These are phyloP conservation scores for Moesziomyces sp. DNA, from an alignment of 1,284 basidiomycete genomes.

Conservation along the genomic window DNA sequence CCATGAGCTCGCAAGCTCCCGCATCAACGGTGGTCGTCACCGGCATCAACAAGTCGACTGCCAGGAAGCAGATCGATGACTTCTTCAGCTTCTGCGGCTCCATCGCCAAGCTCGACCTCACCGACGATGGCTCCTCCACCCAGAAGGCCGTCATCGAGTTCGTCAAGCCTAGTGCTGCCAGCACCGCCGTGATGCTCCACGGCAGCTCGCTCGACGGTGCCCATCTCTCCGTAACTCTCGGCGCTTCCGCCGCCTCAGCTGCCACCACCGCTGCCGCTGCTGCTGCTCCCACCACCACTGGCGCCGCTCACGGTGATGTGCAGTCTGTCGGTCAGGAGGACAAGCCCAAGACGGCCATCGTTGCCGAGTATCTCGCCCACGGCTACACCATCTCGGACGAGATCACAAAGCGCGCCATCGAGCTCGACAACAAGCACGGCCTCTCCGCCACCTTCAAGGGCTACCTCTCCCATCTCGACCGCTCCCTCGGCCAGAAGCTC, in stretches of 20 bases:
- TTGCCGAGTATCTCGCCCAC: constrained; percentile 60
- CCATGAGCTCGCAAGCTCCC: constrained; percentile 24
- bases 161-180: constrained; percentile 47
- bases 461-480: constrained; percentile 57
- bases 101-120: constrained; percentile 42
- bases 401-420: constrained; percentile 60
- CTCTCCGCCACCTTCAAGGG: constrained; percentile 51
- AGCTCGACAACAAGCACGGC: constrained; percentile 60
- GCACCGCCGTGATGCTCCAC: constrained; percentile 57
- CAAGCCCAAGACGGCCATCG: constrained; percentile 59
- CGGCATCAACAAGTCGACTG: constrained; percentile 44
- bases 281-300: constrained; percentile 5
- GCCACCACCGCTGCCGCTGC: constrained; percentile 15
- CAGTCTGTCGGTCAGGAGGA: constrained; percentile 57
- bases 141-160: constrained; percentile 46
- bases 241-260: constrained; percentile 7
- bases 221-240: constrained; percentile 41
- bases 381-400: constrained; percentile 61
- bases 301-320: constrained; percentile 16
- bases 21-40: constrained; percentile 45
- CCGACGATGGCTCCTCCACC: constrained; percentile 27
- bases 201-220: constrained; percentile 58
- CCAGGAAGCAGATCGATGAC: constrained; percentile 55
- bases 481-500: constrained; percentile 50
- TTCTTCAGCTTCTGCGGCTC: constrained; percentile 63